Base-by-base conservation (phyloP, 2,329 filamentous ascomycete genomes). In the Blastomyces parvus region DNA sequence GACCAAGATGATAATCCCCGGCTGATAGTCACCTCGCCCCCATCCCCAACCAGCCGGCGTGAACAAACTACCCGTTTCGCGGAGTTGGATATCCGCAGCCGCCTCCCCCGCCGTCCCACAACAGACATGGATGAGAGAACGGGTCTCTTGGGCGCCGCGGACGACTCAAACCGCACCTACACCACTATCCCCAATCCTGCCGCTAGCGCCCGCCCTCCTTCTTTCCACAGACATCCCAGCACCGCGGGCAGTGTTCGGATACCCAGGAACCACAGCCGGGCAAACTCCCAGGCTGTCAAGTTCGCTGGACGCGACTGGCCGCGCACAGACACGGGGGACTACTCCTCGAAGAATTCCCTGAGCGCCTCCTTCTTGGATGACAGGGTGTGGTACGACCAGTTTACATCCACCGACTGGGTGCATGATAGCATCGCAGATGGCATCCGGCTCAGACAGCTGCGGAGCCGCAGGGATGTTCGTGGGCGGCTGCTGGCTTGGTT, bases 381-480 rank as follows among this genome's bases (percentile, higher is more conserved):
- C 69, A 87, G 94, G 65, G 89, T 95, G 11, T 97, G 94, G 94
- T 97, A 97, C 77, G 94, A 99, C 79, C 94, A 99, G 76, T 96
- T 96, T 72, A 96, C 91, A 6, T 96, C 90, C 7, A 97, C 91
- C 62, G 93, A 99, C 75, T 99, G 94, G 94, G 92, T 99, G 0
- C 93, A 96, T 73, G 94, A 99, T 76, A 92, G 89, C 74, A 97
- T 99, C 69, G 90, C 91, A 70, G 94, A 97, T 76, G 91, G 92
- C 11, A 90, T 91, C 70, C 89, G 94, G 33, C 86, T 95, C 59
- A 94, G 95, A 74, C 87, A 87, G 61, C 82, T 99, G 48, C 86
- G 91, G 59, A 87, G 84, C 70, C 83, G 91, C 59, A 95, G 88
- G 74, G 94, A 93, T 76, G 83, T 96, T 65, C 87, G 88, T 73